Evolutionary conservation across 345 rosid species (phyloP).

Genomic region (Limnanthes douglasii): DNA sequence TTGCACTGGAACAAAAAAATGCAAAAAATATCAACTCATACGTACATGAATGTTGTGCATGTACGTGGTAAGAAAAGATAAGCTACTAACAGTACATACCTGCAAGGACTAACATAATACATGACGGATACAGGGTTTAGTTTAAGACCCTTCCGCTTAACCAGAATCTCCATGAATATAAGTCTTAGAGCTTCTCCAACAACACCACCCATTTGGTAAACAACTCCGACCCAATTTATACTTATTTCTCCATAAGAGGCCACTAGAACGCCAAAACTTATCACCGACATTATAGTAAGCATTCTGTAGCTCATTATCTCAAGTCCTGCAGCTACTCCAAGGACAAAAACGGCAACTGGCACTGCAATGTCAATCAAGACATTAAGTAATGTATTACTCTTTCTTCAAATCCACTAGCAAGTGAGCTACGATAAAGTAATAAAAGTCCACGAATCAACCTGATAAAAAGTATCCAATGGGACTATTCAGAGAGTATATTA

Average conservation of each 20-base stretch:
- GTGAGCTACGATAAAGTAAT: not conserved
- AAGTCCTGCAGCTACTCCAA: constrained; percentile 92
- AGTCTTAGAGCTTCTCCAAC: constrained; percentile 89
- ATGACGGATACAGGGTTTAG: constrained; percentile 79
- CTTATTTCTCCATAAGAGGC: constrained; percentile 91
- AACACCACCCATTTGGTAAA: constrained; percentile 98
- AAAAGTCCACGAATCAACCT: not conserved
- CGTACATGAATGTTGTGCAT: not conserved
- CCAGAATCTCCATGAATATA: constrained; percentile 89
- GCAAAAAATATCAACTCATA: constrained; percentile 2
- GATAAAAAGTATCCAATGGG: no score
- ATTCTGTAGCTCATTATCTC: constrained; percentile 90
- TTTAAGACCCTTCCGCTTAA: constrained; percentile 89
- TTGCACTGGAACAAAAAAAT: constrained; percentile 39
- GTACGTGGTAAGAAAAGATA: constrained; percentile 2
- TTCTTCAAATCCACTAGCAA: not conserved
- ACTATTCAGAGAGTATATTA: not conserved
- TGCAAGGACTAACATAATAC: constrained; percentile 98
- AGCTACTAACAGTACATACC: constrained; percentile 28
- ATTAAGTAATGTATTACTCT: constrained; percentile 4
- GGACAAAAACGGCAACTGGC: constrained; percentile 94
- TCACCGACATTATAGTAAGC: constrained; percentile 89
- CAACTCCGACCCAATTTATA: constrained; percentile 94
- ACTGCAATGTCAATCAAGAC: constrained; percentile 44
- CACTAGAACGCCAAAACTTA: constrained; percentile 90